Base-by-base conservation (phyloP, 2,329 filamentous ascomycete genomes). In the Hypoxylon sp. region DNA sequence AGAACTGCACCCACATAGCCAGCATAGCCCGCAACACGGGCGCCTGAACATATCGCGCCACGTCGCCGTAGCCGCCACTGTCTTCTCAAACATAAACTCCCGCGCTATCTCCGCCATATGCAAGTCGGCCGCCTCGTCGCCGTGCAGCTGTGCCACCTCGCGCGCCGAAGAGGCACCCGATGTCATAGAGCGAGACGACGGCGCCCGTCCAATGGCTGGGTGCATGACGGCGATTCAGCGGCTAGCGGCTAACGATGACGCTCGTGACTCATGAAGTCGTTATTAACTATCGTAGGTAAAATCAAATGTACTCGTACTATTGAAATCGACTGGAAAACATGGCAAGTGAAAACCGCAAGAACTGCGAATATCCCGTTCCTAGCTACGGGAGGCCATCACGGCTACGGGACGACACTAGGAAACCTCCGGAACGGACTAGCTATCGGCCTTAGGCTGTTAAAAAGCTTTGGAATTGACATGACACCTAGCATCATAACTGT, bases 41-140 rank as follows among this genome's bases (percentile, higher is more conserved):
- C 1, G 64, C 53, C 8, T 68, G 47, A 75, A 74, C 73, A 75
- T 74, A 47, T 74, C 72, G 1, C 49, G 48, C 73, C 73, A 75
- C 5, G 65, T 61, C 19, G 70, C 65, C 34, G 64, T 65, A 7
- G 64, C 39, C 15, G 64, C 39, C 15, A 65, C 59, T 8, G 65
- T 63, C 52, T 50, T 61, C 37, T 69, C 67, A 20, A 64, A 70
- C 15, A 72, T 60, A n/a, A 74, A 66, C 22, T 70, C 64, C 7
- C 69, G 59, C 0, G 70, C 67, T 19, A 71, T 71, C 24, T 67
- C 70, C 10, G 53, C 82, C 56, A 89, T 87, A 76, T 89, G 87
- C 17, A 86, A 73, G 70, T 89, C 87, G 0, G 80, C 70, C 1
- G 58, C 66, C 20, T 56, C 67, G 15, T 70, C 70, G 15, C 71